Evolutionary conservation across 257 asterid genomes (phyloP), one percentile per base, ranked within the genome.

Genomic region (Primulina huaijiensis): DNA sequence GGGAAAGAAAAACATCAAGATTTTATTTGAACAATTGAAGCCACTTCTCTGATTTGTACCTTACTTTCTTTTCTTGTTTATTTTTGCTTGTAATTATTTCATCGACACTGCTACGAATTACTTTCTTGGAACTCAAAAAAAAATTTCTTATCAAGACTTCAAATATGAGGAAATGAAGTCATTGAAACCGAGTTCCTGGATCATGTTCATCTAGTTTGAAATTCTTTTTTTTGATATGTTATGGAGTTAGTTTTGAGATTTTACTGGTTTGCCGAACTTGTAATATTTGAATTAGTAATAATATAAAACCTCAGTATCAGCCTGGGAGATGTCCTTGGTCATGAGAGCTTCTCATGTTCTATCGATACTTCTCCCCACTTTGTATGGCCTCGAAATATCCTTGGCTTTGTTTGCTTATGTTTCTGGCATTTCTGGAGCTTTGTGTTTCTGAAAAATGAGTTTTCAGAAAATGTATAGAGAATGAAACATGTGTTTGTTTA

Each of bases 91-190:
- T 14, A 4, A 3, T 11, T 43, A 43, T 43, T 43, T 11, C 53
- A 43, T 43, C 4, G 19, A 43, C 14, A 38, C 9, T 38, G 46
- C 46, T 38, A 14, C 14, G 17, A 43, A 6, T 52, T 35, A 27
- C 20, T 46, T 27, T 2, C 30, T 27, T 57, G 52, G 57, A 72
- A 21, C 58, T 34, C 57, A 6, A 16, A 16, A 17, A 0, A 0
- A 14, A 6, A 20, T 9, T 56, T 56, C 14, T 37, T 12, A 50
- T 70, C 38, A 43, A 27, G n/a, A 46, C 25, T 7, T 14, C 30
- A 70, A 60, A 38, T 35, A 8, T 71, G 62, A 62, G 62, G 62
- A 50, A 62, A 20, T 37, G 57, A 50, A 38, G 16, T 61, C 69
- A 30, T 61, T 29, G 62, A 70, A 31, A 43, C 69, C 64, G 4